Evolutionary conservation across 192 early-diverging fungal species (phyloP).

Genomic region (Mortierella alpina): DNA sequence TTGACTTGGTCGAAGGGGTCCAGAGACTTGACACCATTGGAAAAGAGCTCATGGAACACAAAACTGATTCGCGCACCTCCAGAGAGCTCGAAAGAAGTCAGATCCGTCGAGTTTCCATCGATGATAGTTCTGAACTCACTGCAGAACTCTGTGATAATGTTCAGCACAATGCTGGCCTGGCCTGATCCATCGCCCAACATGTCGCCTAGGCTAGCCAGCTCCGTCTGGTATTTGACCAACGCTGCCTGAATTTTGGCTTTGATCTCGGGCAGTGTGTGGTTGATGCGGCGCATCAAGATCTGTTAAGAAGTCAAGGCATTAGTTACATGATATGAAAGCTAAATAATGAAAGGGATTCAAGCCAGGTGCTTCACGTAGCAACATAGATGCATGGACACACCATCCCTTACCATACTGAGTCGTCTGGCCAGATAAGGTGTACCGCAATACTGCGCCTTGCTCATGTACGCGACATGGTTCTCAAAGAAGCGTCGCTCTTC

Average conservation of each 20-base stretch:
- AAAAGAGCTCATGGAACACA: slow-evolving; percentile 98
- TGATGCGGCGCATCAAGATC: slow-evolving; percentile 99
- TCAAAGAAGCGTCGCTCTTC: slow-evolving; percentile 93
- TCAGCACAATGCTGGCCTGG: slow-evolving; percentile 91
- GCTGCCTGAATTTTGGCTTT: slow-evolving; percentile 94
- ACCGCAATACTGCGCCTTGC: slow-evolving; percentile 99
- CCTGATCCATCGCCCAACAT: slow-evolving; percentile 80
- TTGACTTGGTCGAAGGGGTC: slow-evolving; percentile 99
- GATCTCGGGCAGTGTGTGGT: slow-evolving; percentile 97
- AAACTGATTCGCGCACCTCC: slow-evolving; percentile 99
- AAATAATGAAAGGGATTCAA: too few species aligned
- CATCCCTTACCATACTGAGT: slow-evolving; percentile 84
- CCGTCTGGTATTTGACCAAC: slow-evolving; percentile 85
- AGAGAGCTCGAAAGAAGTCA: slow-evolving; percentile 93
- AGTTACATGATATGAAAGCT: too few species aligned
- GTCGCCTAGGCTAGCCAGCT: slow-evolving; percentile 92
- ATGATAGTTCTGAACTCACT: slow-evolving; percentile 96
- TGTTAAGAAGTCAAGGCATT: slow-evolving; percentile 21
- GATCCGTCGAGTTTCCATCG: slow-evolving; percentile 95
- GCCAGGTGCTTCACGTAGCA: too few species aligned
- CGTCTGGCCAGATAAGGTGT: slow-evolving; percentile 97
- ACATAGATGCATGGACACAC: too few species aligned
- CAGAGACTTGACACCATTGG: slow-evolving; percentile 89
- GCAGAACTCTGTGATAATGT: slow-evolving; percentile 99
- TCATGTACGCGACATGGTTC: slow-evolving; percentile 91